A percentile compares a stretch with the other conserved stretches of the same genome.
These are phyloP conservation scores for Leccinum arenicola DNA, from an alignment of 768 basidiomycete genomes.

Conservation along the genomic window DNA sequence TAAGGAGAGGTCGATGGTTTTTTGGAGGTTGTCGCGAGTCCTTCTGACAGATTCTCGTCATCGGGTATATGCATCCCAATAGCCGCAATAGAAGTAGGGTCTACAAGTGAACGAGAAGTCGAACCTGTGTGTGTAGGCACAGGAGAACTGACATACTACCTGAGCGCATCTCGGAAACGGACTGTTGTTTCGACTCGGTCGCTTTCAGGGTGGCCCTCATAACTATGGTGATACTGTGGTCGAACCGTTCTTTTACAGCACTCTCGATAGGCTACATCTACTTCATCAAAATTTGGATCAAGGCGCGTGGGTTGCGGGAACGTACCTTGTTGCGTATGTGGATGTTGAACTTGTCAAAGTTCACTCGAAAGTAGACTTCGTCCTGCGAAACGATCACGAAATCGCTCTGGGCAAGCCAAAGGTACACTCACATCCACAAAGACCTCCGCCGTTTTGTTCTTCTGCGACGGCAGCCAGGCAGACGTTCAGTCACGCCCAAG, in stretches of 20 bases:
- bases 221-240: conserved; percentile 67
- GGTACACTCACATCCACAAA: conserved; percentile 61
- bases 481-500: conserved; percentile 20
- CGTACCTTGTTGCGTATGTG: conserved; percentile 83
- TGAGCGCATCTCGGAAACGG: conserved; percentile 60
- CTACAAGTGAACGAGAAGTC: conserved; percentile 33
- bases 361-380: conserved; percentile 77
- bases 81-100: conserved; percentile 65
- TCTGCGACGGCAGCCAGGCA: conserved; percentile 34
- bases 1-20: no score
- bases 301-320: not conserved
- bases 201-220: conserved; percentile 69
- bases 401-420: not conserved
- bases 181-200: conserved; percentile 62
- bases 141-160: conserved; percentile 46
- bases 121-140: conserved; percentile 23
- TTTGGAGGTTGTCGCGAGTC: no score
- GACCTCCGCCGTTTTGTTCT: conserved; percentile 47
- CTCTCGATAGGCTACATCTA: conserved; percentile 67
- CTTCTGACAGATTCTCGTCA: conserved; percentile 46
- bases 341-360: conserved; percentile 79
- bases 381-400: conserved; percentile 43
- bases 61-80: conserved; percentile 55
- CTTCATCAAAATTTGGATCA: conserved; percentile 12
- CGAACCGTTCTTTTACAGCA: conserved; percentile 78